Evolutionary conservation across 192 early-diverging fungal genomes (phyloP).

Genomic region (Neocallimastix lanati): DNA sequence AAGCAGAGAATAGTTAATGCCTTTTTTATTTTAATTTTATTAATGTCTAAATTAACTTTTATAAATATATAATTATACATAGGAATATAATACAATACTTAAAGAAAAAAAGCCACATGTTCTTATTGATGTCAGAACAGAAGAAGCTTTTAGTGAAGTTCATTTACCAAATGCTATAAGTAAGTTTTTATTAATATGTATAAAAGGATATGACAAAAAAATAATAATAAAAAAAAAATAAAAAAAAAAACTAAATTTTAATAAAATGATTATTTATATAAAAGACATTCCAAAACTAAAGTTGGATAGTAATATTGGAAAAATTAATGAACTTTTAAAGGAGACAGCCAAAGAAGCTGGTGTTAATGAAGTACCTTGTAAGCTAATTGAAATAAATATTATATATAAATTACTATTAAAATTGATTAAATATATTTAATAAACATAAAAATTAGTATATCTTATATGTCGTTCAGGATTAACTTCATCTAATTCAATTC

Average conservation of each 20-base stretch:
- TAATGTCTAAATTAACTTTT: slow-evolving; percentile 3
- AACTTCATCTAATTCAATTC: slow-evolving; percentile 72
- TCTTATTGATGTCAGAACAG: slow-evolving; percentile 79
- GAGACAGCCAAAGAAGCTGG: slow-evolving; percentile 8
- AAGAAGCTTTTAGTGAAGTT: slow-evolving; percentile 69
- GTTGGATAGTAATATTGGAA: neutral
- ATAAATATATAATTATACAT: neutral
- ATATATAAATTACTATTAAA: no score
- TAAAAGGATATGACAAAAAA: no score
- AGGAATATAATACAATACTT: slow-evolving; percentile 26
- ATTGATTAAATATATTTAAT: no score
- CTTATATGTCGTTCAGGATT: slow-evolving; percentile 78
- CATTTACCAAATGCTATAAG: slow-evolving; percentile 33
- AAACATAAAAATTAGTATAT: slow-evolving; percentile 31
- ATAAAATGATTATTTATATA: no score
- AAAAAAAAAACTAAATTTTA: no score
- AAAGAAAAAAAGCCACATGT: slow-evolving; percentile 29
- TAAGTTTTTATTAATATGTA: neutral
- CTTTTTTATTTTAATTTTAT: neutral
- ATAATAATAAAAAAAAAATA: no score
- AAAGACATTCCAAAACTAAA: neutral
- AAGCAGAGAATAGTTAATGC: no score
- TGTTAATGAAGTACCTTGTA: neutral
- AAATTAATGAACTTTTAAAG: slow-evolving; percentile 18
- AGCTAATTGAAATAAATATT: no score